Conservation (phyloP, 805 yeast genomes). For the Ogataea methylovora region DNA sequence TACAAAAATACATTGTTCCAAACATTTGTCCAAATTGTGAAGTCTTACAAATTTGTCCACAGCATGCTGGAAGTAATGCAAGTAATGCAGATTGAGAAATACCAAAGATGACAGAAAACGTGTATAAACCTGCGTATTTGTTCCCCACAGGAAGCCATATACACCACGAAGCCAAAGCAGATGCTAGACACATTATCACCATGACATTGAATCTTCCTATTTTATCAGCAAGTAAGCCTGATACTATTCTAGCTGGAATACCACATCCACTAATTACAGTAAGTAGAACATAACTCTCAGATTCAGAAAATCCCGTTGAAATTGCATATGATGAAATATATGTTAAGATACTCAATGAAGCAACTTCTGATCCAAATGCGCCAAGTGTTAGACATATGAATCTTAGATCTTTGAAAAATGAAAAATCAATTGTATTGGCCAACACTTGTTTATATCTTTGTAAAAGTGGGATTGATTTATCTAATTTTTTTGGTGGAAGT, state of each 20-base stretch:
- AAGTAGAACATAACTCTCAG: slow-evolving; percentile 33
- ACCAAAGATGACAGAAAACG: slow-evolving; percentile 43
- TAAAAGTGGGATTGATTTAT: neutral
- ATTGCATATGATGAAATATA: slow-evolving; percentile 43
- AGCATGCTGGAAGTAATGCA: slow-evolving; percentile 52
- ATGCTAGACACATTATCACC: slow-evolving; percentile 33
- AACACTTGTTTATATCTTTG: neutral
- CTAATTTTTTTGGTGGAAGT: neutral
- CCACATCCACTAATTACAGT: slow-evolving; percentile 39
- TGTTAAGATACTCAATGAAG: slow-evolving; percentile 36
- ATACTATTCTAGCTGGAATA: slow-evolving; percentile 42
- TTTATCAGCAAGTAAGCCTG: slow-evolving; percentile 44
- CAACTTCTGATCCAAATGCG: slow-evolving; percentile 35
- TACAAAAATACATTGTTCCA: slow-evolving; percentile 50
- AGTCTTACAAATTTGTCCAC: slow-evolving; percentile 45
- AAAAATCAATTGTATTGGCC: slow-evolving; percentile 27
- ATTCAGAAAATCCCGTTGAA: slow-evolving; percentile 32
- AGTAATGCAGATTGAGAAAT: slow-evolving; percentile 47
- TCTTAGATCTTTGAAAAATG: slow-evolving; percentile 29
- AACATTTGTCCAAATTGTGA: slow-evolving; percentile 54
- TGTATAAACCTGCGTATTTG: slow-evolving; percentile 30
- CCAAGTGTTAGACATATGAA: slow-evolving; percentile 35
- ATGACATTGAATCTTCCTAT: slow-evolving; percentile 49
- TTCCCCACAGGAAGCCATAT: slow-evolving; percentile 57
- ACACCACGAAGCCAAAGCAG: slow-evolving; percentile 34